phyloP scores from a whole-genome alignment of 2,329 filamentous ascomycete genomes.

The Rhynchosporium agropyri region DNA sequence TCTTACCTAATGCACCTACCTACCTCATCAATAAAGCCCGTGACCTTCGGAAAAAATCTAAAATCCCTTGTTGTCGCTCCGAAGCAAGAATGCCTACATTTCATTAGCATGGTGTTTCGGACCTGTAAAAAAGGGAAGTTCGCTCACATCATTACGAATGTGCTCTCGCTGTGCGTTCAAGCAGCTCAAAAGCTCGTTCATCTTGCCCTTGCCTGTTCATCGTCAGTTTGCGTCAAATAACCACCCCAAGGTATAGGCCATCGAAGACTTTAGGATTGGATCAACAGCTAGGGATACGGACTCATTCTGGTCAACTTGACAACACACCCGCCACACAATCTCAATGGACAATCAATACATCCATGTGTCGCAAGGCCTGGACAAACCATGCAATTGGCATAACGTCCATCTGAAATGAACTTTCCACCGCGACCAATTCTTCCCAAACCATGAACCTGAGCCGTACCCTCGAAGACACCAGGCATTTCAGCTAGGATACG shows the following conservation, averaged over 20 bases:
- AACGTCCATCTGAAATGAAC: constrained; percentile 1
- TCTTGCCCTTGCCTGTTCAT: constrained; percentile 23
- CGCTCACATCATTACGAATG: constrained; percentile 29
- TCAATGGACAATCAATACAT: constrained; percentile 27
- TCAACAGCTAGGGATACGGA: background rate
- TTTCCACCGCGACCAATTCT: background rate
- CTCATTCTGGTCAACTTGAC: constrained; percentile 15
- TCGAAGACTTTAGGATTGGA: background rate
- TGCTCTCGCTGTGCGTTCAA: constrained; percentile 12
- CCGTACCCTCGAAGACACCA: background rate
- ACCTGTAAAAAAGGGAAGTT: background rate
- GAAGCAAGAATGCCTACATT: constrained; percentile 24
- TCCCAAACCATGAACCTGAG: background rate
- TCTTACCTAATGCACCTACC: background rate
- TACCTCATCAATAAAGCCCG: background rate
- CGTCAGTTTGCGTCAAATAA: constrained; percentile 2
- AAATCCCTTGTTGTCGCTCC: constrained; percentile 22
- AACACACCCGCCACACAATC: constrained; percentile 26
- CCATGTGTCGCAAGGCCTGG: constrained; percentile 5
- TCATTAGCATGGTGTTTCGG: background rate
- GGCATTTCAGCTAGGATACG: background rate
- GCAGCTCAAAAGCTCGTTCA: constrained; percentile 23
- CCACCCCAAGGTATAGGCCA: background rate
- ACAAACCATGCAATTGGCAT: constrained; percentile 30
- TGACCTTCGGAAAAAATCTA: background rate